Conservation (phyloP, 2,329 filamentous ascomycete genomes). For the Aspergillus eucalypticola region DNA sequence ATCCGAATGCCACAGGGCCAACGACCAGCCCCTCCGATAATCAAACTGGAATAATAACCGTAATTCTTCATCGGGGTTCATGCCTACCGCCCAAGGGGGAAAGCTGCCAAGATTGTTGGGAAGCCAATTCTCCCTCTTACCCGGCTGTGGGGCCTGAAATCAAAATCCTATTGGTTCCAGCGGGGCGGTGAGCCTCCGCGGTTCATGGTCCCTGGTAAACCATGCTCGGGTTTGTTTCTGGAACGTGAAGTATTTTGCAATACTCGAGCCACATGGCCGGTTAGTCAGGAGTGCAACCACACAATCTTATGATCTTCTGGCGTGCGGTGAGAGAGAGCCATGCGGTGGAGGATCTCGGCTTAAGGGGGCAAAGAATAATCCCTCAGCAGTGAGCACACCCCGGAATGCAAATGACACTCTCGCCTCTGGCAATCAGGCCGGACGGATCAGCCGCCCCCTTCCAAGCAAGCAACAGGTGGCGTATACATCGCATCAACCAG, state of each 20-base stretch:
- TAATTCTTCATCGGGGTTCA: not conserved
- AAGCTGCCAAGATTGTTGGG: conserved; percentile 20
- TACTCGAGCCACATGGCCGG: not conserved
- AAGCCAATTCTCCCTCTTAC: conserved; percentile 13
- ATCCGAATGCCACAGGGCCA: not conserved
- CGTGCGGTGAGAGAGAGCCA: not conserved
- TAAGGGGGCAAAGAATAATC: not conserved
- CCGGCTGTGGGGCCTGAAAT: not conserved
- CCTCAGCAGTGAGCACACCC: not conserved
- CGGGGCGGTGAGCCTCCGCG: conserved; percentile 17
- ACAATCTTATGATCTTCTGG: conserved; percentile 1
- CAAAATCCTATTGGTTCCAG: conserved; percentile 3
- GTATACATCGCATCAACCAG: not conserved
- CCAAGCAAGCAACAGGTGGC: not conserved
- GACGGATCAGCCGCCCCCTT: not conserved
- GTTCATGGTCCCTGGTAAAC: conserved; percentile 8
- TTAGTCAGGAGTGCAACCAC: not conserved
- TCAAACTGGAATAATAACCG: too few relatives aligned
- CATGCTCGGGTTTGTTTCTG: not conserved
- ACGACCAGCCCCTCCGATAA: too few relatives aligned
- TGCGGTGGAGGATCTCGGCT: not conserved
- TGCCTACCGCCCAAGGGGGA: not conserved
- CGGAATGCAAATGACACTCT: not conserved
- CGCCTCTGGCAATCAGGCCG: not conserved
- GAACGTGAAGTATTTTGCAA: not conserved